Base-by-base conservation (phyloP, 2,329 filamentous ascomycete species). In the Cyclaneusma minus region DNA sequence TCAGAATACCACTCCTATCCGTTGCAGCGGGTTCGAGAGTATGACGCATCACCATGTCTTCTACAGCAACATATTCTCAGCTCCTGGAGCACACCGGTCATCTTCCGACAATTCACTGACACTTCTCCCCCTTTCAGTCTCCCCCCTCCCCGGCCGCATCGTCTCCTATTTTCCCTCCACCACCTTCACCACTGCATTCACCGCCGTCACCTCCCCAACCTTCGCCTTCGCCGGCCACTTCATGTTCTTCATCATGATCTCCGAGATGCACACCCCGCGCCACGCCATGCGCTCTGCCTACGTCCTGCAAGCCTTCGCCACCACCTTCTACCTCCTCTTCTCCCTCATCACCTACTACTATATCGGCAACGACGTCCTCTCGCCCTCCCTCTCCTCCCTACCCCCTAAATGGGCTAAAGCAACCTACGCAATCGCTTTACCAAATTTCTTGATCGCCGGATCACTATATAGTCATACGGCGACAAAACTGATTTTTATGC, bases 401-500 rank as follows among this genome's bases (percentile, higher is more conserved):
- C 52, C 51, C 0, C 44, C 45, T 1, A 42, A 59, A 0, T 51
- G 79, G 27, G 58, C 63, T 13, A 77, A 77, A 41, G 54, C 74
- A 8, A 71, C 73, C 10, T 81, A 70, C 50, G 73, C 68, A 12
- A 55, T 80, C 33, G 74, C 74, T 1, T 58, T 74, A 4, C 74
- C 73, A 2, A 78, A 71, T 3, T 80, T 80, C 34, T 56, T 80
- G 27, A 67, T 81, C 24, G 70, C 74, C 0, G 76, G 74, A 25
- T 71, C 79, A 7, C 72, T 81, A 35, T 73, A 78, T 43, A 71
- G 65, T 8, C 66, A 73, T 30, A 66, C 80, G 3, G 70, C 69
- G 3, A 60, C 59, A 29, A 76, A 75, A 42, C 72, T 74, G 38
- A 54, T 78, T 31, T 80, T 76, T 40, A 51, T 68, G 4, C 63